Evolutionary conservation across 2,329 filamentous ascomycete species (phyloP).

Genomic region (Sclerotinia spermophila): DNA sequence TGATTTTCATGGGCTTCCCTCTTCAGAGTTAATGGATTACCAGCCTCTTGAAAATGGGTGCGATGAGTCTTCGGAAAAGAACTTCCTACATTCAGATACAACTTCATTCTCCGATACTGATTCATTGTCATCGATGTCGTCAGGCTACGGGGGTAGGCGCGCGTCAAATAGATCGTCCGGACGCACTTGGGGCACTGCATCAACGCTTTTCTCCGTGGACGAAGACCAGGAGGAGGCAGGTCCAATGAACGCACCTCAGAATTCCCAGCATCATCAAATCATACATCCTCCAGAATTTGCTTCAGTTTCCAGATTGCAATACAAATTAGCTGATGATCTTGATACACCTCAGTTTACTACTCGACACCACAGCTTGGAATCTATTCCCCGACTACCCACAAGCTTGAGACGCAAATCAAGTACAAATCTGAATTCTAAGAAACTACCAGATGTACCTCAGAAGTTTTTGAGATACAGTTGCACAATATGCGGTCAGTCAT

Average conservation of each 20-base stretch:
- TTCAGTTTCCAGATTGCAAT: not conserved
- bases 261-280: not conserved
- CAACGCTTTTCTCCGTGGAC: constrained; percentile 17
- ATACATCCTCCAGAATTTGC: not conserved
- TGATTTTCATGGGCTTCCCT: not conserved
- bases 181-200: constrained; percentile 24
- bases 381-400: not conserved
- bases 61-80: not conserved
- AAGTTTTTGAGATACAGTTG: constrained; percentile 23
- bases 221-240: not conserved
- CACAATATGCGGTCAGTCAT: constrained; percentile 23
- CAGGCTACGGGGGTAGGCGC: constrained; percentile 7
- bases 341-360: not conserved
- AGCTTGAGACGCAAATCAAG: not conserved
- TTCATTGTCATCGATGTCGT: constrained; percentile 15
- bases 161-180: constrained; percentile 21
- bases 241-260: not conserved
- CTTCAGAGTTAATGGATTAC: not conserved
- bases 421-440: not conserved
- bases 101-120: constrained; percentile 17
- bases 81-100: not conserved
- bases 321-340: not conserved
- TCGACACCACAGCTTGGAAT: not conserved
- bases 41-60: not conserved
- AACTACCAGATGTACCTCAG: not conserved